Base-by-base conservation (phyloP, 1,284 basidiomycete species). In the Stygiomarasmius scandens region DNA sequence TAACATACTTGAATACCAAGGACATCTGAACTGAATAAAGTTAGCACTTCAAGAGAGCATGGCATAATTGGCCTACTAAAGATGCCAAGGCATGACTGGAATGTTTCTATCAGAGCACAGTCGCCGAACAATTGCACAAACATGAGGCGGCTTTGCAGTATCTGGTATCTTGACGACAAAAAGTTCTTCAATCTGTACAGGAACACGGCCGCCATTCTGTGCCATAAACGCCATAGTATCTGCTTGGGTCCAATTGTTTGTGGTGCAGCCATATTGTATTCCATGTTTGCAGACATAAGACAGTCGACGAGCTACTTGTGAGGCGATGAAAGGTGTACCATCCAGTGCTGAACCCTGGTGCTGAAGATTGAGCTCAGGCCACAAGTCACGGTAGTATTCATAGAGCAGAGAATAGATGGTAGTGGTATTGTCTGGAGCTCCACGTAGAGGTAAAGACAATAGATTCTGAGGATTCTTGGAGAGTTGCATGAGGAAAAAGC, bases 81-180 rank as follows among this genome's bases (percentile, higher is more conserved):
- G 48, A 44, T 67, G 63, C 66, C 66, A 69, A 12, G 66, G 67
- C 38, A 69, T 57, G 8, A 12, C n/a, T 2, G 67, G 67, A 11
- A 69, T 54, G 19, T 52, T 27, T 16, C 57, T 34, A 44, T 64
- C 60, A n/a, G 58, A 38, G 2, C 24, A 22, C 43, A 68, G 51
- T 5, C 47, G 43, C 24, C 48, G 56, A 20, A 69, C 50, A n/a
- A 64, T 20, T 2, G 60, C 58, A 58, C 63, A 66, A 11, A 63
- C 36, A 47, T 60, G 60, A 23, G 59, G 58, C 4, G 25, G 16
- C 16, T 60, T 48, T 12, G 55, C 44, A 19, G 24, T 49, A 4
- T 61, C 29, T 16, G 38, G 34, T 46, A 19, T 32, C 12, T 5
- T 32, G 29, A 32, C 29, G 12, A 32, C 12, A 8, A 67, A 43